Percentiles rank a stretch among this genome's conserved stretches.
Conservation (phyloP, 441 rosid species). For the Theobroma grandiflorum region DNA sequence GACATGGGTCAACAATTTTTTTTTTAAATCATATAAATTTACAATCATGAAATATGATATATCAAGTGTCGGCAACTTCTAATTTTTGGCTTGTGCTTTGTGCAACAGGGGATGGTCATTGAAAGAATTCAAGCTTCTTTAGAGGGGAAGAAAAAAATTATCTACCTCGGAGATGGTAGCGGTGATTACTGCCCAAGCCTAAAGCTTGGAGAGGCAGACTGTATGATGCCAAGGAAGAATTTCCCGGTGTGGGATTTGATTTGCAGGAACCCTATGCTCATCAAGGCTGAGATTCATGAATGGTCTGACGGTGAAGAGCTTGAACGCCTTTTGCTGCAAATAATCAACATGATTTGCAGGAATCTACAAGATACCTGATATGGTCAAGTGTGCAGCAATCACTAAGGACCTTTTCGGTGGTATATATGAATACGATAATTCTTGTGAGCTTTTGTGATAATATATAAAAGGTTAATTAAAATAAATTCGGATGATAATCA, state of each 20-base stretch:
- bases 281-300: slow-evolving; percentile 67
- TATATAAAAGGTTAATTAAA: too few relatives aligned
- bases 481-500: too few relatives aligned
- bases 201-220: slow-evolving; percentile 35
- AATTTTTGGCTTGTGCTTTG: not conserved
- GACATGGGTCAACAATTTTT: not conserved
- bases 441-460: not conserved
- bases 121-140: slow-evolving; percentile 31
- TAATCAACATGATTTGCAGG: slow-evolving; percentile 38
- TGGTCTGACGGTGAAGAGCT: slow-evolving; percentile 78
- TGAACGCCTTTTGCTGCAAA: slow-evolving; percentile 50
- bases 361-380: not conserved
- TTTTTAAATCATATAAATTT: not conserved
- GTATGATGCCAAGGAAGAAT: slow-evolving; percentile 47
- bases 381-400: not conserved
- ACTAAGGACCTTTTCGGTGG: not conserved
- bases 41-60: not conserved
- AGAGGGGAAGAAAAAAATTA: slow-evolving; percentile 16
- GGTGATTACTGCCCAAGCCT: slow-evolving; percentile 41
- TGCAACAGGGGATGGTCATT: slow-evolving; percentile 18
- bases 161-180: slow-evolving; percentile 42
- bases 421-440: not conserved
- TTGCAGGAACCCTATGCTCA: slow-evolving; percentile 49
- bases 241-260: slow-evolving; percentile 47
- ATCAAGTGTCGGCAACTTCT: not conserved